A percentile compares a stretch with the other conserved stretches of the same genome.
phyloP scores from a whole-genome alignment of 2,329 filamentous ascomycete genomes.

The Hymenoscyphus fructigenus region DNA sequence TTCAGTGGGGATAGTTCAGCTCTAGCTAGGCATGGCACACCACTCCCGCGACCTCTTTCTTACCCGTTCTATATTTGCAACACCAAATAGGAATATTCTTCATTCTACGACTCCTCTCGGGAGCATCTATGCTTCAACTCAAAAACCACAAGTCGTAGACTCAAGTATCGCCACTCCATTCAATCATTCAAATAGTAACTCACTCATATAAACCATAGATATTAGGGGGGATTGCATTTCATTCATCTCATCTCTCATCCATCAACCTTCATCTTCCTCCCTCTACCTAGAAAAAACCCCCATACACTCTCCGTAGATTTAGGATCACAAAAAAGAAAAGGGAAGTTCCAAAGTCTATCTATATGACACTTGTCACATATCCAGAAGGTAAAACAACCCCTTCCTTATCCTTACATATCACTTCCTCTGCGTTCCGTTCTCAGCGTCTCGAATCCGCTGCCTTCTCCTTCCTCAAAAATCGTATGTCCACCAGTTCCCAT shows the following conservation, averaged over 20 bases:
- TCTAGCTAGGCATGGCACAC: too few species aligned
- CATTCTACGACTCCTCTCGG: too few species aligned
- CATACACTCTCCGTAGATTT: slow-evolving; percentile 25
- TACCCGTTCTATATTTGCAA: too few species aligned
- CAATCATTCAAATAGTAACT: background rate
- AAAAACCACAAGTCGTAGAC: too few species aligned
- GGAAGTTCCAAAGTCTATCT: background rate
- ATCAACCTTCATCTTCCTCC: slow-evolving; percentile 7
- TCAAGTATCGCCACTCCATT: background rate
- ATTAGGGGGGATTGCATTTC: slow-evolving; percentile 22
- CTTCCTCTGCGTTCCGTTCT: background rate
- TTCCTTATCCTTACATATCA: slow-evolving; percentile 14
- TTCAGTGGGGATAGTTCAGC: too few species aligned
- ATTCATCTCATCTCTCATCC: slow-evolving; percentile 21
- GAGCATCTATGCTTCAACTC: background rate
- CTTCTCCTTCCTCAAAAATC: slow-evolving; percentile 9
- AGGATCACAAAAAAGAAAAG: background rate
- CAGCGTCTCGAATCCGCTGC: slow-evolving; percentile 4
- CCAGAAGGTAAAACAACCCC: slow-evolving; percentile 6
- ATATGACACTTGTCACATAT: slow-evolving; percentile 24
- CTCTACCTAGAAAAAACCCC: slow-evolving; percentile 10
- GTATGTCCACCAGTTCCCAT: slow-evolving; percentile 6
- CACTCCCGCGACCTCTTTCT: too few species aligned
- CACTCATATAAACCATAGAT: background rate
- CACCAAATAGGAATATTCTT: too few species aligned